Base-by-base conservation (phyloP, 768 basidiomycete genomes). In the Phlebiopsis gigantea region DNA sequence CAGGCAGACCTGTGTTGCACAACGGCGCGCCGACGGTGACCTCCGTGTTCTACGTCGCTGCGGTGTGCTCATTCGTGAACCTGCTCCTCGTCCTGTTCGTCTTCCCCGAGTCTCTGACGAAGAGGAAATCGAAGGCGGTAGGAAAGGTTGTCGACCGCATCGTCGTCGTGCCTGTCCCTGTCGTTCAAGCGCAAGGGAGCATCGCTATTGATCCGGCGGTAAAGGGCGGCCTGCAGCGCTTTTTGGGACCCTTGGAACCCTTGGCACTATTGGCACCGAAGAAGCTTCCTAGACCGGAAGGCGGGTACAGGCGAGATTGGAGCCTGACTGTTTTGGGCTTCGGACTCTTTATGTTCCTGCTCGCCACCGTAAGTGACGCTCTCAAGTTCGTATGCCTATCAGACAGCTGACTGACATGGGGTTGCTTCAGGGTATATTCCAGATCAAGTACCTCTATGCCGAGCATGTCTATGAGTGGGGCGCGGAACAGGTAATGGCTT, bases 401-500 rank as follows among this genome's bases (percentile, higher is more conserved):
- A 19, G 44, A 45, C 44, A 45, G 44, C 22, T 45, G 44, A 19
- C 44, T 21, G 44, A 39, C 34, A 39, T 41, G 5, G 3, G 5
- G 19, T 25, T 4, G 2, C 17, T 24, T 4, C 57, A 87, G 79
- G 90, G 87, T 17, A 69, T 91, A 1, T 86, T 83, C 68, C 84
- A 82, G 52, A 74, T 86, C 57, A 92, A 91, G 68, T 90, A 90
- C 61, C 71, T 91, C 31, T 93, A 90, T 59, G 88, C 85, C 0
- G 81, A 83, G 61, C 85, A 90, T 64, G 72, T 85, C 9, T 90
- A 85, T 63, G 67, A 72, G 10, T 90, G 89, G 89, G 77, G 75
- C 14, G 77, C 87, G 10, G 79, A 80, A 34, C 74, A 84, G 74
- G 73, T 80, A 68, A 41, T 66, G 64, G 19, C 8, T 31, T 2